Base-by-base conservation (phyloP, 225 moss, liverwort and hornwort genomes). In the Sphagnum tenellum region DNA sequence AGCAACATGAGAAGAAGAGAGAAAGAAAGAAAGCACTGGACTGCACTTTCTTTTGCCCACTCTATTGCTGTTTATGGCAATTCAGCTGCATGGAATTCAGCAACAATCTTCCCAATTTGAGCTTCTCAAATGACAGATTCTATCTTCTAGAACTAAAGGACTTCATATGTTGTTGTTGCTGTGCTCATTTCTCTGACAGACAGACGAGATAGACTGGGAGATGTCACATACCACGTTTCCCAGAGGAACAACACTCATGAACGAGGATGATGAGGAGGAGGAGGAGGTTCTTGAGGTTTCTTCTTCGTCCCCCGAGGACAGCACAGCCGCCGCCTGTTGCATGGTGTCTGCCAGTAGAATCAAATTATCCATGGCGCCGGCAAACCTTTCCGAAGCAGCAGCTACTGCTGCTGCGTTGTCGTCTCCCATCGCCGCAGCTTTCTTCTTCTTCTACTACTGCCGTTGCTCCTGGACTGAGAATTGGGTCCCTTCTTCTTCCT, bases 251-350 rank as follows among this genome's bases (percentile, higher is more conserved):
- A 85, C 75, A 64, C 81, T 85, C 50, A 85, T 29, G 29, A 29
- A 29, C 29, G 29, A 29, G 29, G 29, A 29, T 29, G 29, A 29
- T 29, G 29, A 66, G 65, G 81, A 85, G 63, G 70, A 64, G 73
- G 69, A 9, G 68, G 64, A 60, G 73, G 63, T 71, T 74, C 65
- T 75, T 49, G 64, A 47, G 47, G 75, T 58, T 10, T 58, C 71
- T 51, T 85, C 92, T 53, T 85, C 84, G 64, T 85, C 84, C 49
- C 1, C 29, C 29, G 29, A 29, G 29, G 80, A 77, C 47, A 85
- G 78, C 69, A 85, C 69, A 67, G 80, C 14, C 55, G 80, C 47
- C 69, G 84, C 84, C 81, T 85, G 81, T 81, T 85, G 84, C 84
- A 85, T 85, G 71, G 84, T 77, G 64, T 85, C 80, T 44, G 81